Conservation (phyloP, 1,284 basidiomycete genomes). For the Papiliotrema nemorosa region DNA sequence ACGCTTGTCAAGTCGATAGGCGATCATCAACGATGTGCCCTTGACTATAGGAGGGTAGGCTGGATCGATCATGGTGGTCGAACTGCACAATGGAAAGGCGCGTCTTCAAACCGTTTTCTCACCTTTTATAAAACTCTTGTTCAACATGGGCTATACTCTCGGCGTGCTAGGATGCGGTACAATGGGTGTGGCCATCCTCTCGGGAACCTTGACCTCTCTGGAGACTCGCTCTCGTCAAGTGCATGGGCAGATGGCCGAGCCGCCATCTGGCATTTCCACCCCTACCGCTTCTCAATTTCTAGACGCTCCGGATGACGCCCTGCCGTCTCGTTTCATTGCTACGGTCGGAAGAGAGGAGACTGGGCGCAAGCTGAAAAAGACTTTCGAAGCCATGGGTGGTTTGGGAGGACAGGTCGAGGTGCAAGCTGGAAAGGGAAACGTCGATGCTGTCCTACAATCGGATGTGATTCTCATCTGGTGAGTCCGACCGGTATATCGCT, state of each 20-base stretch:
- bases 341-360: conserved; percentile 80
- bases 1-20: conserved; percentile 53
- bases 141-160: conserved; percentile 53
- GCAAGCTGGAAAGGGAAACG: conserved; percentile 61
- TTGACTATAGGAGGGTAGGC: conserved; percentile 34
- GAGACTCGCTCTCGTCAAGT: conserved; percentile 35
- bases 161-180: conserved; percentile 85
- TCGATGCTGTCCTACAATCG: conserved; percentile 65
- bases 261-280: conserved; percentile 77
- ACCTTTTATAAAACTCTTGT: background rate
- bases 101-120: background rate
- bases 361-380: conserved; percentile 63
- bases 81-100: background rate
- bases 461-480: conserved; percentile 88
- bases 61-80: background rate
- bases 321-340: conserved; percentile 81
- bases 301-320: conserved; percentile 58
- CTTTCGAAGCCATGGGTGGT: conserved; percentile 58
- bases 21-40: conserved; percentile 52
- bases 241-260: conserved; percentile 55
- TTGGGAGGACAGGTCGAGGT: conserved; percentile 67
- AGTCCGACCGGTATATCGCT: background rate
- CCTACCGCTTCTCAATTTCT: conserved; percentile 54
- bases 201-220: conserved; percentile 55
- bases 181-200: conserved; percentile 95